phyloP scores from a whole-genome alignment of 2,329 filamentous ascomycete genomes.

The Onygenales sp. region DNA sequence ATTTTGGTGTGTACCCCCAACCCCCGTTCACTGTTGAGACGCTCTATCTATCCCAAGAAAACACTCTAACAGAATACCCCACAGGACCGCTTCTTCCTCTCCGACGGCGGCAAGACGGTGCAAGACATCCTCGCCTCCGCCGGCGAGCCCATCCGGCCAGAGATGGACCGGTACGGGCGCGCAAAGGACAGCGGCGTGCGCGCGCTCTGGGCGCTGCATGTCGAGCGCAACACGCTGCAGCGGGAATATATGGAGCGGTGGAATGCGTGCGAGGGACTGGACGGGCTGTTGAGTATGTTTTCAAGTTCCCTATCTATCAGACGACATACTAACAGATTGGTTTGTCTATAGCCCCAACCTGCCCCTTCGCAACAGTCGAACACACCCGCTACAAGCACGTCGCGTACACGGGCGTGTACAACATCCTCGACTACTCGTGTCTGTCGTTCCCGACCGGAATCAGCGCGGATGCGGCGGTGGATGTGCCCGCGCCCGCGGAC shows the following conservation, averaged over 20 bases:
- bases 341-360: slow-evolving; percentile 29
- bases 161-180: slow-evolving; percentile 38
- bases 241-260: slow-evolving; percentile 14
- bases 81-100: slow-evolving; percentile 28
- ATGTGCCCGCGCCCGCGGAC: slow-evolving; percentile 24
- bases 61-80: background rate
- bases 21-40: no score
- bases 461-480: slow-evolving; percentile 40
- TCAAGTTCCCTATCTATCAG: background rate
- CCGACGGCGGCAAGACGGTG: slow-evolving; percentile 42
- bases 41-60: background rate
- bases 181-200: slow-evolving; percentile 35
- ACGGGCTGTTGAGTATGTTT: slow-evolving; percentile 14
- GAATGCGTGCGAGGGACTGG: slow-evolving; percentile 41
- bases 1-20: slow-evolving; percentile 30
- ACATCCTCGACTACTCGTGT: slow-evolving; percentile 48
- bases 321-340: background rate
- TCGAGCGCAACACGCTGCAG: slow-evolving; percentile 27
- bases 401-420: slow-evolving; percentile 40
- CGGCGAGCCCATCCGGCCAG: slow-evolving; percentile 34
- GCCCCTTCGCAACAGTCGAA: slow-evolving; percentile 33
- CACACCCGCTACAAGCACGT: slow-evolving; percentile 39
- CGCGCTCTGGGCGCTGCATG: slow-evolving; percentile 42
- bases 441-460: slow-evolving; percentile 45
- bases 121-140: slow-evolving; percentile 15